These are phyloP conservation scores for Rhexocercosporidium sp. DNA, from an alignment of 2,329 filamentous ascomycete genomes.

Conservation along the genomic window DNA sequence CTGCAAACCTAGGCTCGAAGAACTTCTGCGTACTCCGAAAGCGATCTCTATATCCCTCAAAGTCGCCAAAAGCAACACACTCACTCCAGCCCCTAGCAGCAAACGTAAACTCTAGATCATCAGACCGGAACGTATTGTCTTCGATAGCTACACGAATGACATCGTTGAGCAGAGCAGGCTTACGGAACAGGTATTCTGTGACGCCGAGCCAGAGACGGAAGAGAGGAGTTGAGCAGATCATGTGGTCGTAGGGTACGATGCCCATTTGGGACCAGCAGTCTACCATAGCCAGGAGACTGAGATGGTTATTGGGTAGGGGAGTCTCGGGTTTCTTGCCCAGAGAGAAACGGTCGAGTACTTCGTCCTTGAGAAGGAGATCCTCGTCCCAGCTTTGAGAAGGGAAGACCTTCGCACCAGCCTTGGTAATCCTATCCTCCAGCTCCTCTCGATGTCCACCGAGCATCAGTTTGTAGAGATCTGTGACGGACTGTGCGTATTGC, in stretches of 20 bases:
- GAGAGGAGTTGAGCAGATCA: slow-evolving; percentile 98
- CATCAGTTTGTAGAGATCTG: slow-evolving; percentile 96
- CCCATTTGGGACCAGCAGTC: slow-evolving; percentile 96
- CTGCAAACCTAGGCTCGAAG: slow-evolving; percentile 87
- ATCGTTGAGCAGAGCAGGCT: slow-evolving; percentile 79
- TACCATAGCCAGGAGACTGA: slow-evolving; percentile 93
- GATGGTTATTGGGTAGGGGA: slow-evolving; percentile 86
- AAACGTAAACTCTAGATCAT: slow-evolving; percentile 97
- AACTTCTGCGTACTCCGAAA: slow-evolving; percentile 91
- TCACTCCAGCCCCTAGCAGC: slow-evolving; percentile 96
- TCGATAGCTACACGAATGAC: slow-evolving; percentile 84
- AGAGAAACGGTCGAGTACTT: slow-evolving; percentile 87
- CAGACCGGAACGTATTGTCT: slow-evolving; percentile 90
- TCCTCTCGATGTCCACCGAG: slow-evolving; percentile 81
- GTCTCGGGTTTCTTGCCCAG: slow-evolving; percentile 66
- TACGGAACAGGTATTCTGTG: slow-evolving; percentile 94
- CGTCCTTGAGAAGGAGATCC: slow-evolving; percentile 74
- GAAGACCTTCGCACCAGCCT: slow-evolving; percentile 78
- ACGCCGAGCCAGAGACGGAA: slow-evolving; percentile 97
- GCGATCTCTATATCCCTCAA: slow-evolving; percentile 89
- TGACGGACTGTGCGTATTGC: slow-evolving; percentile 91
- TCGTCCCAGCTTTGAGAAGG: slow-evolving; percentile 59
- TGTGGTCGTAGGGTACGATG: slow-evolving; percentile 97
- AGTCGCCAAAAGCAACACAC: slow-evolving; percentile 88
- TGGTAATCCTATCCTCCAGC: slow-evolving; percentile 75